Evolutionary conservation across 805 yeast genomes (phyloP), one percentile per base, ranked within the genome.

Genomic region (Wickerhamomyces hampshirensis): DNA sequence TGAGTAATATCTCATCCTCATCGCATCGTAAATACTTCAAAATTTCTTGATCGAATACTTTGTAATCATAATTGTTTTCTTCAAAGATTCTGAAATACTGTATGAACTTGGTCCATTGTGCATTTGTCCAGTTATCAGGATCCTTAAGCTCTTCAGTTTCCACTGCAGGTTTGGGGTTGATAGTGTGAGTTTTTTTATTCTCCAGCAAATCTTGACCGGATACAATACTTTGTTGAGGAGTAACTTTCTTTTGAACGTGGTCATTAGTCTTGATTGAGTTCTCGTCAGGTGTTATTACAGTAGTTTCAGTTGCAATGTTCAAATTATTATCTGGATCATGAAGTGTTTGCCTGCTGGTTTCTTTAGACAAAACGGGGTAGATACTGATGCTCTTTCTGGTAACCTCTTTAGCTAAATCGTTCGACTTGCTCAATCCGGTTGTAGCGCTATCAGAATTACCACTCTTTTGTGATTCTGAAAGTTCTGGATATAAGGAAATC

Each of bases 61-160:
- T 10, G 14, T 38, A 33, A 30, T 51, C 50, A 4, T 40, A 35
- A 6, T 23, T 28, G 1, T 17, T 19, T 2, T 15, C 6, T 14
- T 35, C 31, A 31, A 38, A 49, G 23, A 26, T 18, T 6, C 39
- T 34, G 31, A 27, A 46, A 6, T 24, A 19, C 6, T 32, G 34
- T 19, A 48, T 36, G 26, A 53, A 53, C 11, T 23, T 23, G 13
- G 15, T 26, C 57, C 57, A 53, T 35, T 53, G 57, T 3, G 32
- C 8, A 16, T n/a, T 14, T 10, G 33, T 35, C 40, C 42, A 33
- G 28, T 38, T 12, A 10, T 40, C 43, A 9, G 44, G 27, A 21
- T 40, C 43, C 3, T 44, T 40, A 2, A 43, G 17, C n/a, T 13
- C 30, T 7, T 30, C 40, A 5, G 16, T 18, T 16, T 33, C 28